Base-by-base conservation (phyloP, 2,329 filamentous ascomycete species). In the Pseudogymnoascus destructans region DNA sequence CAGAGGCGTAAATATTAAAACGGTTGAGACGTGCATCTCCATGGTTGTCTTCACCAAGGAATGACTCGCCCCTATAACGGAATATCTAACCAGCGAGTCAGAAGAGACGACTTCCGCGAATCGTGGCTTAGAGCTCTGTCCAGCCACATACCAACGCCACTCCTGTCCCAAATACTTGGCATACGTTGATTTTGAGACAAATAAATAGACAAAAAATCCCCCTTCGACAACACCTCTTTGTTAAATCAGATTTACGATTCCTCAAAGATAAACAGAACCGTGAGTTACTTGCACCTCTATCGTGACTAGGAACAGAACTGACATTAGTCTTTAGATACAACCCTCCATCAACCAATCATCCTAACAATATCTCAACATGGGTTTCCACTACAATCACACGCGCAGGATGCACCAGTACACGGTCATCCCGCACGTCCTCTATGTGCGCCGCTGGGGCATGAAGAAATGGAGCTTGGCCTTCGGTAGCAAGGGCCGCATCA, bases 401-500 rank as follows among this genome's bases (percentile, higher is more conserved):
- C 64, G 32, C 32, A 32, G 58, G 52, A 63, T 63, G 62, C 61
- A 62, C 55, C 59, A 61, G 55, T 63, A 63, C 56, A 63, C 62
- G 33, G 11, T 63, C 35, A 63, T 63, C 56, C 62, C 62, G 19
- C 27, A 46, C n/a, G 61, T 63, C 3, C 62, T 63, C 11, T 63
- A 63, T 54, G 58, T 63, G 32, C 62, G 61, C 49, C 62, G 62
- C 59, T 63, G 62, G 62, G 62, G 62, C 9, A 19, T 63, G 52
- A 63, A 61, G 58, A 59, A 59, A 8, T 63, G 61, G 61, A 33
- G 62, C 19, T 36, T 63, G 57, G 54, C 59, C 10, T 62, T 63
- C 33, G 62, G 62, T 32, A 61, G 57, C 46, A 60, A 52, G 23
- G 62, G 60, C 13, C 33, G 54, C 27, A 32, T 60, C 7, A 62